Conservation (phyloP, 2,329 filamentous ascomycete species). For the Chaetomiaceae sp. region DNA sequence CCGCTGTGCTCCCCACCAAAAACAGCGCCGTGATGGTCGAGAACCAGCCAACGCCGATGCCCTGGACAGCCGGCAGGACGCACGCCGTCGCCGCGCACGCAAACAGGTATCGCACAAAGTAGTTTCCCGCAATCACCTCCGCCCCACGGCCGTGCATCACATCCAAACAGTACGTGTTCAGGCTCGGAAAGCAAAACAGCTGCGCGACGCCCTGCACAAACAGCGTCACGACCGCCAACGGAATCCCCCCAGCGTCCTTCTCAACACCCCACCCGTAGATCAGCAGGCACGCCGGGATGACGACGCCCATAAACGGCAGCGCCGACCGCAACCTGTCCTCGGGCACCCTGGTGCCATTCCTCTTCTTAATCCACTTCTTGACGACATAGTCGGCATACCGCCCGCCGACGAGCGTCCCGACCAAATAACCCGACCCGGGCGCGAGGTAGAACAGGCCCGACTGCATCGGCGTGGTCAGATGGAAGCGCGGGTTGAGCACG, state of each 20-base stretch:
- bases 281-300: slow-evolving; percentile 61
- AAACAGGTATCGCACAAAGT: slow-evolving; percentile 71
- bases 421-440: slow-evolving; percentile 61
- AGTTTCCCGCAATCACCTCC: slow-evolving; percentile 77
- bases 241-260: slow-evolving; percentile 37
- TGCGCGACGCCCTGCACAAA: slow-evolving; percentile 66
- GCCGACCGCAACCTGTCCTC: slow-evolving; percentile 65
- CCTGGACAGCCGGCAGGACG: slow-evolving; percentile 68
- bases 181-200: slow-evolving; percentile 62
- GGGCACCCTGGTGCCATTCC: slow-evolving; percentile 54
- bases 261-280: slow-evolving; percentile 60
- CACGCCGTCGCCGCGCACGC: slow-evolving; percentile 66
- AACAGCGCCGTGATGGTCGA: slow-evolving; percentile 63
- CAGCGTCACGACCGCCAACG: slow-evolving; percentile 60
- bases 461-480: slow-evolving; percentile 58
- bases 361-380: slow-evolving; percentile 55
- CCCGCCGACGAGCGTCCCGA: slow-evolving; percentile 63
- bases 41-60: slow-evolving; percentile 78
- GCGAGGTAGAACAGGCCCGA: slow-evolving; percentile 67
- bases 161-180: slow-evolving; percentile 75
- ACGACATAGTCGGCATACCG: slow-evolving; percentile 64
- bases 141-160: slow-evolving; percentile 68
- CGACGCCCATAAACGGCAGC: slow-evolving; percentile 55
- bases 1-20: slow-evolving; percentile 42
- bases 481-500: slow-evolving; percentile 66